phyloP scores from a whole-genome alignment of 345 rosid species.

The Linum usitatissimum region DNA sequence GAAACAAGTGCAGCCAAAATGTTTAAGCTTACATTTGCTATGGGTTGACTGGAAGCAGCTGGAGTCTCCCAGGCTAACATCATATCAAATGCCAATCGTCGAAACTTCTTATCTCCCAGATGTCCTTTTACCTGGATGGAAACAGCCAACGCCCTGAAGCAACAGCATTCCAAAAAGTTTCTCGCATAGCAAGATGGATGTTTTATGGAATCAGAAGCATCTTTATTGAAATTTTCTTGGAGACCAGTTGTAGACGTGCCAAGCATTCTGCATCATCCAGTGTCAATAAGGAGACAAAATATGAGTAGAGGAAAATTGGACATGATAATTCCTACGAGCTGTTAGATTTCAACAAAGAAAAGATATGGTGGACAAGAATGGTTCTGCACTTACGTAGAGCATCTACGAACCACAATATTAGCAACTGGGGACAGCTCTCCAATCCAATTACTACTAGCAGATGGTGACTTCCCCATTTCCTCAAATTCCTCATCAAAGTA shows the following conservation, averaged over 20 bases:
- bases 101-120: slow-evolving; percentile 71
- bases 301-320: background rate
- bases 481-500: slow-evolving; percentile 69
- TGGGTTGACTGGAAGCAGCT: slow-evolving; percentile 51
- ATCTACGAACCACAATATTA: slow-evolving; percentile 74
- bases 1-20: slow-evolving; percentile 4
- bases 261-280: slow-evolving; percentile 55
- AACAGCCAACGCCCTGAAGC: slow-evolving; percentile 76
- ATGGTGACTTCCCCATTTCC: slow-evolving; percentile 73
- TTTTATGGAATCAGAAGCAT: slow-evolving; percentile 70
- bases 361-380: background rate
- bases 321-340: background rate
- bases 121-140: slow-evolving; percentile 52
- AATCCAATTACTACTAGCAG: slow-evolving; percentile 63
- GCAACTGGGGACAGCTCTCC: slow-evolving; percentile 78
- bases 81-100: slow-evolving; percentile 78
- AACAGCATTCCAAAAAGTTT: slow-evolving; percentile 83
- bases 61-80: slow-evolving; percentile 97
- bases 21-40: slow-evolving; percentile 33
- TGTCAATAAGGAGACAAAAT: slow-evolving; percentile 11
- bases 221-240: slow-evolving; percentile 54
- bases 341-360: background rate
- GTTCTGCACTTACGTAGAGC: slow-evolving; percentile 61
- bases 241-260: slow-evolving; percentile 50
- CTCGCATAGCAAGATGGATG: slow-evolving; percentile 66